Base-by-base conservation (phyloP, 1,139 yeast genomes). In the Hansenula anomala region DNA sequence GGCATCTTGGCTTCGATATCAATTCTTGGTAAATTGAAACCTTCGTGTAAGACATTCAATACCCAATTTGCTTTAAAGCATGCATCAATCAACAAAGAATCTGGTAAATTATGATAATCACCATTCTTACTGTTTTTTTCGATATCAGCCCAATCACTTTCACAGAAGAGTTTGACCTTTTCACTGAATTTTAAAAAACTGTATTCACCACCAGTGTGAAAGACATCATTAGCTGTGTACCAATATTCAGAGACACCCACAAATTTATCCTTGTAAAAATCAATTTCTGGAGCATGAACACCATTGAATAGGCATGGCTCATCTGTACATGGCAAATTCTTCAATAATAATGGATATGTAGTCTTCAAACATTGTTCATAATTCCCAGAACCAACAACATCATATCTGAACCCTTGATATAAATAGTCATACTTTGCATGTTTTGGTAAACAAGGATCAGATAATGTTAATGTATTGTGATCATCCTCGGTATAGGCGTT, bases 1-100 rank as follows among this genome's bases (percentile, higher is more conserved):
- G 49, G 48, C 29, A 52, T 44, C 5, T 42, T 38, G 9, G 69
- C 55, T 30, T 78, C 83, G 30, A 78, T 45, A 9, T 75, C 85
- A 12, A 77, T 61, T 43, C 88, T 58, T 2, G 95, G 94, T 29
- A 85, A 63, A 31, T 75, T 82, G 55, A 83, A 84, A 1, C 95
- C 95, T 51, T 85, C 94, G 52, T 85, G 94, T 31, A 85, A 62
- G 14, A 85, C 67, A 56, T 80, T 83, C 28, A 83, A 67, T 3
- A 85, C 85, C 95, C 95, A 85, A 49, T 80, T 77, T 9, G 92
- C 90, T 52, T 85, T 85, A 61, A 85, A 85, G 58, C 95, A 85
- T 2, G 90, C 82, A 53, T 79, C 83, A 41, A 64, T 67, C 40
- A 84, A 63, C 49, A 77, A 75, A 2, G 60, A 55, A 8, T 56